phyloP scores from a whole-genome alignment of 495 filamentous ascomycete species.

The Extremus antarcticus region DNA sequence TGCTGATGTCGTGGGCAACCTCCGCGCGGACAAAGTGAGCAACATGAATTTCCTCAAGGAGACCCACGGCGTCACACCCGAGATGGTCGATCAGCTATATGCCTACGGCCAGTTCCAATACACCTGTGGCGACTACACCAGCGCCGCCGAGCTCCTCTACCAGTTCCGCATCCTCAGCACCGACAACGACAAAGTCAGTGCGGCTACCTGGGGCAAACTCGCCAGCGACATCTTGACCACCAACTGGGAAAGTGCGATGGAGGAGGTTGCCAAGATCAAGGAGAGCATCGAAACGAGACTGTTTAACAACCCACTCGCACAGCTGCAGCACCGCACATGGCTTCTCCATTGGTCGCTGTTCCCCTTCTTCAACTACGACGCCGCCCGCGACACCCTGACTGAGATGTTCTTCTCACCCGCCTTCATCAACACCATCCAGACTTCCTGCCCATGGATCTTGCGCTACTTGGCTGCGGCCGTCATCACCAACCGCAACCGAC shows the following conservation, averaged over 20 bases:
- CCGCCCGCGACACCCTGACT: constrained; percentile 77
- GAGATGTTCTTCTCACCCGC: constrained; percentile 92
- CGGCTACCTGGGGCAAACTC: constrained; percentile 92
- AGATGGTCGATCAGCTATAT: constrained; percentile 90
- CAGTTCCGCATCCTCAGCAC: constrained; percentile 95
- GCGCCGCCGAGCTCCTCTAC: constrained; percentile 81
- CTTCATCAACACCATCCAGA: constrained; percentile 99
- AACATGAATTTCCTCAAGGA: constrained; percentile 95
- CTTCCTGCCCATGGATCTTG: constrained; percentile 91
- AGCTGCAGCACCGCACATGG: constrained; percentile 91
- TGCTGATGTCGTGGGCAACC: constrained; percentile 74
- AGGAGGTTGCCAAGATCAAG: constrained; percentile 87
- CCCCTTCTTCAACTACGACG: constrained; percentile 96
- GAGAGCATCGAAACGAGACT: constrained; percentile 80
- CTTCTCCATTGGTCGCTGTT: constrained; percentile 97
- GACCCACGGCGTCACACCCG: constrained; percentile 79
- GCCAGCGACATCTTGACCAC: constrained; percentile 86
- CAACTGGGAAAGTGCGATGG: constrained; percentile 91
- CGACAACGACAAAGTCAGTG: constrained; percentile 91
- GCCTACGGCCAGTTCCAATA: constrained; percentile 94
- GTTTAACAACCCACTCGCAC: constrained; percentile 88
- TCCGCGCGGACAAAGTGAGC: constrained; percentile 90
- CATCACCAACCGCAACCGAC: constrained; percentile 83
- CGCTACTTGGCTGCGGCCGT: constrained; percentile 91
- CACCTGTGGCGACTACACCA: constrained; percentile 82